Evolutionary conservation across 1,284 basidiomycete genomes (phyloP).

Genomic region (Tilletia caries): DNA sequence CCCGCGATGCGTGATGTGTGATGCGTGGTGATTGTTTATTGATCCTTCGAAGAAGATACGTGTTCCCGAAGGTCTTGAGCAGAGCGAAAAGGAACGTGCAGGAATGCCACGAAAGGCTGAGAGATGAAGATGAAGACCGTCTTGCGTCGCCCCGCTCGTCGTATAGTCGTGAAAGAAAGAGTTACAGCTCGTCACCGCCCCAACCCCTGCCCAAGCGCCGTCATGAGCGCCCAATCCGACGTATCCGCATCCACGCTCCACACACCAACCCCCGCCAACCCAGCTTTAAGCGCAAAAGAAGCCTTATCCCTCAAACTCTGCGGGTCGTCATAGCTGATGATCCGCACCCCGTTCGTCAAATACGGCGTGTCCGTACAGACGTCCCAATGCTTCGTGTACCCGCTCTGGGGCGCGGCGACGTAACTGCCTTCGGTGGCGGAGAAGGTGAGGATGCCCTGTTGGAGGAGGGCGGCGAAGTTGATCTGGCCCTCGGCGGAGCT

Average conservation of each 20-base stretch:
- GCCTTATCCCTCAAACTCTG: conserved; percentile 41
- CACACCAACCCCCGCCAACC: conserved; percentile 37
- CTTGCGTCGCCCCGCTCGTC: no score
- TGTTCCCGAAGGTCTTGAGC: no score
- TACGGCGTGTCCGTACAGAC: conserved; percentile 44
- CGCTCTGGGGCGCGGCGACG: conserved; percentile 21
- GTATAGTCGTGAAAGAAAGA: no score
- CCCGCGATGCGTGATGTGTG: no score
- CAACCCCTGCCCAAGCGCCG: conserved; percentile 16
- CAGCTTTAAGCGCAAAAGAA: conserved; percentile 32
- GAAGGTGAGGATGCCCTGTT: conserved; percentile 26
- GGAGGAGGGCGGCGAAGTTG: conserved; percentile 33
- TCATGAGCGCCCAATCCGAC: conserved; percentile 26
- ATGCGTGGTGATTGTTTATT: no score
- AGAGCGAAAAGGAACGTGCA: no score
- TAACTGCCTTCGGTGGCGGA: conserved; percentile 19
- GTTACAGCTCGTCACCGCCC: not conserved
- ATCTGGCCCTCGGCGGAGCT: conserved; percentile 29
- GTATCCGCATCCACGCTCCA: conserved; percentile 46
- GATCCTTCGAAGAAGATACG: no score
- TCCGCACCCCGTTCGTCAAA: conserved; percentile 28
- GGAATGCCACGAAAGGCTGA: no score
- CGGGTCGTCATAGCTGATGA: conserved; percentile 47
- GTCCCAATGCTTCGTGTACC: conserved; percentile 44
- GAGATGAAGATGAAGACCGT: no score